Percentiles rank a stretch among this genome's conserved stretches.
phyloP scores from a whole-genome alignment of 2,329 filamentous ascomycete species.

The Scedosporium boydii region DNA sequence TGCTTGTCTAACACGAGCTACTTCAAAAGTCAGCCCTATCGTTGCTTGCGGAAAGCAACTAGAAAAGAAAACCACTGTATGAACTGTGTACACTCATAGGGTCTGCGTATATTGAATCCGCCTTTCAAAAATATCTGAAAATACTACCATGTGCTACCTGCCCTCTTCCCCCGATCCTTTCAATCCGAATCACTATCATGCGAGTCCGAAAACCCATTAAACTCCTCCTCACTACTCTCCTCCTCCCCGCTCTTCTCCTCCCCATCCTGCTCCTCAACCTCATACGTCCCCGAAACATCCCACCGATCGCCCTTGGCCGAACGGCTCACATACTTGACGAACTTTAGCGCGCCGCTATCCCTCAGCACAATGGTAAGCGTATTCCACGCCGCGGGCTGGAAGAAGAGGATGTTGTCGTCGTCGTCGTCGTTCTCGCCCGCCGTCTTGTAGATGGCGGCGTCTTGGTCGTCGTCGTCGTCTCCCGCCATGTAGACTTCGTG shows the following conservation, averaged over 20 bases:
- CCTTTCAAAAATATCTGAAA: too few relatives aligned
- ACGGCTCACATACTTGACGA: constrained; percentile 90
- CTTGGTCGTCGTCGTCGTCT: constrained; percentile 56
- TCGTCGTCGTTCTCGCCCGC: constrained; percentile 61
- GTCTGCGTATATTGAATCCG: too few relatives aligned
- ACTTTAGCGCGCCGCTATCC: constrained; percentile 77
- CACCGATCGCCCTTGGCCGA: constrained; percentile 81
- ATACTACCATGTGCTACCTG: not conserved
- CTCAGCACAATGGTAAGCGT: constrained; percentile 82
- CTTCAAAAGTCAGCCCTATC: not conserved
- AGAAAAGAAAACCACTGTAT: too few relatives aligned
- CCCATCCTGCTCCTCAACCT: constrained; percentile 50
- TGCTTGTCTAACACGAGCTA: not conserved
- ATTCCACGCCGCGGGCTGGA: constrained; percentile 68
- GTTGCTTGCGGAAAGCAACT: not conserved
- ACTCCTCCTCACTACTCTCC: constrained; percentile 40
- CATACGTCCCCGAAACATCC: constrained; percentile 77
- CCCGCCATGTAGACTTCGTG: constrained; percentile 92
- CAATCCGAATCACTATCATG: constrained; percentile 28
- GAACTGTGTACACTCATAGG: too few relatives aligned
- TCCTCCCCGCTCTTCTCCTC: constrained; percentile 23
- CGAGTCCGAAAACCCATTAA: constrained; percentile 44
- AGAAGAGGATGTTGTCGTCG: constrained; percentile 61
- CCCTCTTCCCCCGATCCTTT: not conserved
- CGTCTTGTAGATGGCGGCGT: constrained; percentile 82